Base-by-base conservation (phyloP, 164 flowering plant species). In the Santalum album region DNA sequence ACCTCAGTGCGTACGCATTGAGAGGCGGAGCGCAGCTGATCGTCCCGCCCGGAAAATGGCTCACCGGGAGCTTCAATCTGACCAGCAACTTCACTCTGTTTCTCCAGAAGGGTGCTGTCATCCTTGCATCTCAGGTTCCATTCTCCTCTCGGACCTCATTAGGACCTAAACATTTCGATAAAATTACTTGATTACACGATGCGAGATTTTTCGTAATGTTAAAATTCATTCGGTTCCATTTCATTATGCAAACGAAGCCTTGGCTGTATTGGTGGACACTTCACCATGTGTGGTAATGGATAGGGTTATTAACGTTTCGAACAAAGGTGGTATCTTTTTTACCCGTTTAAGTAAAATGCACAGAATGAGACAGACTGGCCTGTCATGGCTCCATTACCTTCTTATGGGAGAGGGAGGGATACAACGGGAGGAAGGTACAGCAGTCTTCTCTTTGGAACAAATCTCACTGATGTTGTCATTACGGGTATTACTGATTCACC, bases 351-450 rank as follows among this genome's bases (percentile, higher is more conserved):
- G n/a, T n/a, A n/a, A n/a, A n/a, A 17, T 42, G 21, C 9, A 17
- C 45, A 42, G 45, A 21, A 17, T 18, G 21, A n/a, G 21, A 6
- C 20, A 18, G 45, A 42, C 17, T 42, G 45, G 45, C 45, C 45
- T 6, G 6, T 42, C 4, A 18, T 18, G 5, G 20, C 45, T 17
- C 4, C 11, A n/a, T 18, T 42, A 18, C 45, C 45, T 42, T 42
- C 45, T 42, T 42, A 42, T 42, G 45, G 45, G 21, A 17, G 21
- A 18, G 45, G 45, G 6, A 42, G 45, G 45, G 45, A 42, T 42
- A 21, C 42, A 11, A 17, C 21, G 6, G 45, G 21, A 4, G 45
- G 45, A 11, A 42, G 45, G 45, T 42, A 42, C 12, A 7, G 7
- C 19, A 42, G 45, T 42, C 45, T 42, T 21, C 17, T 42, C 11